Evolutionary conservation across 2,329 filamentous ascomycete species (phyloP).

Genomic region (Botrytis aclada): DNA sequence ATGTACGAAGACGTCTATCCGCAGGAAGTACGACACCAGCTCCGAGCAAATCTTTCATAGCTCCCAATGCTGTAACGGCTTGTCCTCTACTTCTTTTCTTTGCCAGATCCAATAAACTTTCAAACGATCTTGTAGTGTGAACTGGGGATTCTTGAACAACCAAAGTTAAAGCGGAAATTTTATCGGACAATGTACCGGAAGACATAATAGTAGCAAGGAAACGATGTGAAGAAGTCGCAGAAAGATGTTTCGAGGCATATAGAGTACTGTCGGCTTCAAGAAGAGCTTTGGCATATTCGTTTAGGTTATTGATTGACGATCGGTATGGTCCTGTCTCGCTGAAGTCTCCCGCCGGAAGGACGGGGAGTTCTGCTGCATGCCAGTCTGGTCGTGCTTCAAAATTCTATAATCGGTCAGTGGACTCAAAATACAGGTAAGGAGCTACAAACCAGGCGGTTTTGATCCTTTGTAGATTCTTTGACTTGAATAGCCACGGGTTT

Average conservation of each 20-base stretch:
- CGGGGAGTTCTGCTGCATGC: slow-evolving; percentile 57
- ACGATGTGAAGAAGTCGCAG: slow-evolving; percentile 83
- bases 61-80: slow-evolving; percentile 86
- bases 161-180: slow-evolving; percentile 90
- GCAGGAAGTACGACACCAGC: slow-evolving; percentile 81
- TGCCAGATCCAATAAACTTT: slow-evolving; percentile 77
- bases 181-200: slow-evolving; percentile 93
- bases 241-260: slow-evolving; percentile 68
- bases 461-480: slow-evolving; percentile 28
- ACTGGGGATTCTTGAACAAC: slow-evolving; percentile 94
- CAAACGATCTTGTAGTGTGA: slow-evolving; percentile 86
- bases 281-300: slow-evolving; percentile 69
- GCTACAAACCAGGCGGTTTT: slow-evolving; percentile 38
- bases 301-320: slow-evolving; percentile 54
- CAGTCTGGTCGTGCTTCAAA: slow-evolving; percentile 65
- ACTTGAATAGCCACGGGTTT: slow-evolving; percentile 9
- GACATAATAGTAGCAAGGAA: slow-evolving; percentile 98
- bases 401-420: slow-evolving; percentile 43
- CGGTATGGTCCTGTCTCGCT: slow-evolving; percentile 47
- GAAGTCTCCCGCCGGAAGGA: slow-evolving; percentile 47
- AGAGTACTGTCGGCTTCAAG: slow-evolving; percentile 73
- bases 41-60: slow-evolving; percentile 89
- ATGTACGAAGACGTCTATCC: slow-evolving; percentile 76
- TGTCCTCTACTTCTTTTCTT: slow-evolving; percentile 91
- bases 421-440: slow-evolving; percentile 20